Base-by-base conservation (phyloP, 768 basidiomycete species). In the Suillus placidus region DNA sequence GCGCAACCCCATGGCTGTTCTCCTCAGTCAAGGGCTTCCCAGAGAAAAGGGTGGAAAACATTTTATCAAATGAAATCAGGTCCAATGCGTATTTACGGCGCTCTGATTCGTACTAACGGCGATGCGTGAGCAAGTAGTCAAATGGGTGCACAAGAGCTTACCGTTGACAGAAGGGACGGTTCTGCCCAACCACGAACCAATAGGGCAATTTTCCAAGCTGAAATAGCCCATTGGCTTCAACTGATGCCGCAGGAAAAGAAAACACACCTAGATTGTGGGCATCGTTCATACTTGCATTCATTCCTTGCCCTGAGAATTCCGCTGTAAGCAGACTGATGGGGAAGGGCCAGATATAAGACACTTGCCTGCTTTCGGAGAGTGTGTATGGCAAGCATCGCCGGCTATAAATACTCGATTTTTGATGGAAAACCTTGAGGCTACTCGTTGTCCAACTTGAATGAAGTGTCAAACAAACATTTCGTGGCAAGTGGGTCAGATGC, bases 261-360 rank as follows among this genome's bases (percentile, higher is more conserved):
- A 62, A 62, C 74, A 30, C 47, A 82, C 80, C 73, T 16, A 87
- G 78, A 68, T 87, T 87, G 70, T 84, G 85, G 0, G 82, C 74
- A 63, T 87, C 86, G 62, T 81, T 84, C 78, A 86, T 84, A 58
- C 81, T 81, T 5, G 84, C 84, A 37, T 84, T 85, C 83, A 84
- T 81, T 2, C 83, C 85, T 64, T 86, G 85, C 6, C 84, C 83
- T 83, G 43, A 67, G 69, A 26, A 67, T 62, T 68, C 72, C 68
- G 8, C 69, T 79, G 56, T 69, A 60, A 54, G 13, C n/a, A 34
- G 14, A 49, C 34, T 13, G 23, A 23, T 7, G 4, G 23, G 35
- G 9, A 26, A 18, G 38, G n/a, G 26, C 18, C 52, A n/a, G 1
- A 8, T n/a, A 38, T 20, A 18, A 23, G 55, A 61, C 20, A 70